Percentiles rank a stretch among this genome's conserved stretches.
Evolutionary conservation across 2,329 filamentous ascomycete genomes (phyloP).

Genomic region (Fusarium vanettenii): DNA sequence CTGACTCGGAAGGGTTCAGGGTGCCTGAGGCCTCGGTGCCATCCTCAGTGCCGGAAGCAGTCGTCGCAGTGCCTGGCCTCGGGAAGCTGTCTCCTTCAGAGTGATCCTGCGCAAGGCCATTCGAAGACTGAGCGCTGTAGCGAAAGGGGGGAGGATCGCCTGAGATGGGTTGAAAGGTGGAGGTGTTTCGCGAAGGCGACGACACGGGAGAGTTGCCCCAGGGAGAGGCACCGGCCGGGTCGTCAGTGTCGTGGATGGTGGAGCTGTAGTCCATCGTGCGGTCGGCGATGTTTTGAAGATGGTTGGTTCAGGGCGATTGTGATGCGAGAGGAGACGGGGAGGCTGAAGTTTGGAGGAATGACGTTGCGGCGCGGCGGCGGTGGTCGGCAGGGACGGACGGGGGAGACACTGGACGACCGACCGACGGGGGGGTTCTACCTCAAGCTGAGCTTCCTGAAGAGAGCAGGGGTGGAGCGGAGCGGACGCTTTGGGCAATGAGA

Average conservation of each 20-base stretch:
- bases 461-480: slow-evolving; percentile 19
- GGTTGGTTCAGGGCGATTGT: slow-evolving; percentile 16
- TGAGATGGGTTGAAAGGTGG: slow-evolving; percentile 55
- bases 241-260: slow-evolving; percentile 65
- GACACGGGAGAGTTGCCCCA: slow-evolving; percentile 67
- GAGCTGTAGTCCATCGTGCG: slow-evolving; percentile 68
- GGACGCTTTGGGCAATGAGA: slow-evolving; percentile 19
- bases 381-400: slow-evolving; percentile 36
- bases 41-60: slow-evolving; percentile 57
- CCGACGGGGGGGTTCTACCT: slow-evolving; percentile 4
- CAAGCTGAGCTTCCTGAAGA: neutral
- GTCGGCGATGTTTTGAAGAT: slow-evolving; percentile 12
- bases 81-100: slow-evolving; percentile 54
- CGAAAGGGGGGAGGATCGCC: slow-evolving; percentile 58
- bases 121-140: slow-evolving; percentile 57
- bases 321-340: slow-evolving; percentile 15
- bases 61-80: slow-evolving; percentile 60
- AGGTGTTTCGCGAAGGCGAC: slow-evolving; percentile 60
- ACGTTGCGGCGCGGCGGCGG: slow-evolving; percentile 38
- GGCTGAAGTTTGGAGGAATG: slow-evolving; percentile 28
- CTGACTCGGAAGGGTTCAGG: slow-evolving; percentile 29
- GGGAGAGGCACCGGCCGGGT: slow-evolving; percentile 64
- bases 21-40: slow-evolving; percentile 51
- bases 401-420: neutral
- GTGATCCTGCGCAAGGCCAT: slow-evolving; percentile 53